Base-by-base conservation (phyloP, 805 yeast species). In the Yamadazyma sp. region DNA sequence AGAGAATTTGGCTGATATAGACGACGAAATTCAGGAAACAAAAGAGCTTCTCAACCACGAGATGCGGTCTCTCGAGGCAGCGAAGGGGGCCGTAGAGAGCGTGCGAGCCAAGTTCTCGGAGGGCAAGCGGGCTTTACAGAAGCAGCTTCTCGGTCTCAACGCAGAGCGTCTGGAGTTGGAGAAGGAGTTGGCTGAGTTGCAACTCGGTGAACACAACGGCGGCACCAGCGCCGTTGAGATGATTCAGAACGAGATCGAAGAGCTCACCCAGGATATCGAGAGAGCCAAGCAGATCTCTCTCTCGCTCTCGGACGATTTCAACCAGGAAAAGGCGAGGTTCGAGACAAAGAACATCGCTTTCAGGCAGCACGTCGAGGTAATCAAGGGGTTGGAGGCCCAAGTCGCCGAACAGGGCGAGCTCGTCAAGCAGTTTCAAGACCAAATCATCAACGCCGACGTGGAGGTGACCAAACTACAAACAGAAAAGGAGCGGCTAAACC, bases 271-370 rank as follows among this genome's bases (percentile, higher is more conserved):
- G 6, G 19, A 24, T 20, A 31, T 26, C 4, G 24, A 31, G n/a
- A 24, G 30, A 7, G 13, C 53, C 18, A 50, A 56, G 25, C 61
- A 61, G 1, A 55, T 67, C 35, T 52, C 56, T 2, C 35, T 53
- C 28, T 60, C 66, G 1, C 46, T 59, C n/a, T 32, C 41, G 4
- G 55, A 55, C 17, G 65, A 32, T 8, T 25, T 32, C 6, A 16
- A 30, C 12, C 19, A 19, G 18, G 21, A 28, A 16, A 28, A 15
- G 11, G 17, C 19, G 6, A 12, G n/a, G 21, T 11, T 13, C 16
- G 20, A 19, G 3, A 8, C 9, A 12, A 12, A 20, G 8, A 30
- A 12, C 13, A 17, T 16, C 12, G 7, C 22, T 14, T 18, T 20
- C n/a, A 18, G 21, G 13, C 14, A 22, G 20, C 8, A n/a, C 4